These are phyloP conservation scores for Fragaria vesca DNA, from an alignment of 306 rosid species.

Conservation along the genomic window DNA sequence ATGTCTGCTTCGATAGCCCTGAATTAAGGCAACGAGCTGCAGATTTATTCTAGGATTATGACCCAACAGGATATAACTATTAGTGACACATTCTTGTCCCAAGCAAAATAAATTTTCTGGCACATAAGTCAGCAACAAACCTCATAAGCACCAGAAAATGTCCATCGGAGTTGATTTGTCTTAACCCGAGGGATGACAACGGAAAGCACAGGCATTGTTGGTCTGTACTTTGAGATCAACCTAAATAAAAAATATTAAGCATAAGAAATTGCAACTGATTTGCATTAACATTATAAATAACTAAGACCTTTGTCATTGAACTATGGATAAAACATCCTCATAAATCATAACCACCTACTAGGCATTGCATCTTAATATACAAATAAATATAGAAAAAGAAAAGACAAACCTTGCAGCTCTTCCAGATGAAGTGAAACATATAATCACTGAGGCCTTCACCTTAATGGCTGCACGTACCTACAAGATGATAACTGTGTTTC, in stretches of 20 bases:
- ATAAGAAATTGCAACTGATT: neutral
- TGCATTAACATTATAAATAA: neutral
- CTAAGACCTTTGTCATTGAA: neutral
- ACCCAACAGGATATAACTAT: neutral
- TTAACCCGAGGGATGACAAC: conserved; percentile 80
- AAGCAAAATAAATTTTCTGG: neutral
- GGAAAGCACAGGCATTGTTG: conserved; percentile 93
- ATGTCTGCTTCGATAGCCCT: neutral
- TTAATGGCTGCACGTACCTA: conserved; percentile 93
- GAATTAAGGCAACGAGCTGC: neutral
- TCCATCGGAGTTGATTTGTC: conserved; percentile 84
- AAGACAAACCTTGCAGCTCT: conserved; percentile 73
- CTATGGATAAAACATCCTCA: neutral
- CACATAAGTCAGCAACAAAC: conserved; percentile 35
- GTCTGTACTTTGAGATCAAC: conserved; percentile 91
- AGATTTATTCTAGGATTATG: neutral
- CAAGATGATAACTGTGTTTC: conserved; percentile 11
- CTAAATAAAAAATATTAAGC: conserved; percentile 30
- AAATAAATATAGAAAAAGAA: neutral
- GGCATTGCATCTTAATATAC: conserved; percentile 1
- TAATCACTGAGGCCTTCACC: conserved; percentile 82
- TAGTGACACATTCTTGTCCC: neutral
- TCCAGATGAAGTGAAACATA: conserved; percentile 94
- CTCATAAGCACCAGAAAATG: conserved; percentile 85
- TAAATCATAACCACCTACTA: neutral